Evolutionary conservation across 495 filamentous ascomycete species (phyloP), one percentile per base, ranked within the genome.

Genomic region (Hyaloscypha hepaticicola): DNA sequence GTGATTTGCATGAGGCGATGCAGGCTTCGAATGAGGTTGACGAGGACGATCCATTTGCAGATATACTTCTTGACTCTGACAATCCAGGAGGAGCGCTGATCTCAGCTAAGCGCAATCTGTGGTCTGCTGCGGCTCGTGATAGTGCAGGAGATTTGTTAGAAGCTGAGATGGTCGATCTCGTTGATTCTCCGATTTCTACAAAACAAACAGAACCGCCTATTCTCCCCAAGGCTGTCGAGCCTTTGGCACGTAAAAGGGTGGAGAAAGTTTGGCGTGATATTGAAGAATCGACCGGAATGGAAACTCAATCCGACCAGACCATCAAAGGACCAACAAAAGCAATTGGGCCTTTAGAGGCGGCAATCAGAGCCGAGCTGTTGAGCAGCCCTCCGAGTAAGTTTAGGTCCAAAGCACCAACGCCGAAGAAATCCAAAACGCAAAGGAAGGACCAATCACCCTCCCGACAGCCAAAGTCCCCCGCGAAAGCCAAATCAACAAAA

Each of bases 1-100:
- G 83, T 57, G 84, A 93, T 56, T 77, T 89, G 34, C 90, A 93
- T 61, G 74, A 82, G 68, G 90, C 90, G 21, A 87, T 94, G 63
- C 79, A 78, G 62, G 79, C 81, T 57, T 94, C 91, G 0, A 82
- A 80, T 49, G 68, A 76, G 27, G 49, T 72, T 0, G 74, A 79
- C 45, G 73, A 60, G 3, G 69, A 64, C 21, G 71, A 73, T 66
- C 72, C 77, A 14, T 78, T 82, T 63, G 60, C 64, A 45, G 70
- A 79, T 28, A 11, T 16, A 45, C 14, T 45, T 19, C 16, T 16
- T 45, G 38, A 8, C 11, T 19, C 38, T 45, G 28, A 16, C 34
- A 8, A n/a, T 25, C 16, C 51, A 19, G 0, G 50, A 49, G 22
- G 63, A 34, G 55, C 38, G 63, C 58, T 52, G 53, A 26, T 55